phyloP scores from a whole-genome alignment of 75 land plant genomes.

The Chamaecyparis obtusa region DNA sequence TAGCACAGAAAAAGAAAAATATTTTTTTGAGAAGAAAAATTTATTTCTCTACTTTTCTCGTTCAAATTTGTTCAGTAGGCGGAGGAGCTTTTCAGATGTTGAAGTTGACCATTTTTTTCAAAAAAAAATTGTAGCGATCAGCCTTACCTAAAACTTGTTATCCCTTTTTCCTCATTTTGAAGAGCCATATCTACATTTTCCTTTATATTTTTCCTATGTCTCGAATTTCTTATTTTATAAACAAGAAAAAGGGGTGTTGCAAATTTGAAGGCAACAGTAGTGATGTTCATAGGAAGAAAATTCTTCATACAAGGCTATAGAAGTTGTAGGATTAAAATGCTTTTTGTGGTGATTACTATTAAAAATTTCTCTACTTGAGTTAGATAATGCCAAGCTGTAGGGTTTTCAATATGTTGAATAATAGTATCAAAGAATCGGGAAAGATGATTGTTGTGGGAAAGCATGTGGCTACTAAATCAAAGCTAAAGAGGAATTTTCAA shows the following conservation, averaged over 20 bases:
- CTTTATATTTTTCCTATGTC: neutral
- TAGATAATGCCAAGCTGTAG: neutral
- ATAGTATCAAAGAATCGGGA: neutral
- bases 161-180: neutral
- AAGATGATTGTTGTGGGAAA: slow-evolving; percentile 1
- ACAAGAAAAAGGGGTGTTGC: neutral
- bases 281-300: neutral
- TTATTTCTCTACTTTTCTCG: neutral
- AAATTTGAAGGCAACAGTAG: neutral
- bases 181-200: neutral
- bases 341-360: neutral
- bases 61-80: neutral
- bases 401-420: neutral
- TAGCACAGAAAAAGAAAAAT: neutral
- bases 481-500: slow-evolving; percentile 53
- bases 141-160: neutral
- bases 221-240: neutral
- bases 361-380: neutral
- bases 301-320: neutral
- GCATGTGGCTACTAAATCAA: slow-evolving; percentile 32
- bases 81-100: neutral
- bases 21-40: neutral
- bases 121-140: neutral
- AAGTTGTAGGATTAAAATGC: neutral
- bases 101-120: neutral